These are phyloP conservation scores for Hypoxylon sp. DNA, from an alignment of 2,329 filamentous ascomycete genomes.

Conservation along the genomic window DNA sequence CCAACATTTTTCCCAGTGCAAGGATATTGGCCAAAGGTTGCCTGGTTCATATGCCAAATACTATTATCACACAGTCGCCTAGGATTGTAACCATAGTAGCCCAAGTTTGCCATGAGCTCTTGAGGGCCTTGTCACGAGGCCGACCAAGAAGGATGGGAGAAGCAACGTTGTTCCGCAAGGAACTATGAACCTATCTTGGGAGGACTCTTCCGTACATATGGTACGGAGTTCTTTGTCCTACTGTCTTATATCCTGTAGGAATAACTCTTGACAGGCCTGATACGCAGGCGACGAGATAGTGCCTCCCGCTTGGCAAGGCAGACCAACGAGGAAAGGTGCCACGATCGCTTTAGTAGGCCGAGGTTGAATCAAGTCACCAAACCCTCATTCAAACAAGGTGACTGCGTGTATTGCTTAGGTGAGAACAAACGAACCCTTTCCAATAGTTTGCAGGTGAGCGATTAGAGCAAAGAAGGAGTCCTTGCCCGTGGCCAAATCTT, in stretches of 20 bases:
- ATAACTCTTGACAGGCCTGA: too few species aligned
- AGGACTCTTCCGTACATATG: too few species aligned
- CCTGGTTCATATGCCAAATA: constrained; percentile 28
- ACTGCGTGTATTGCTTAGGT: constrained; percentile 45
- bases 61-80: constrained; percentile 24
- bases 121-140: too few species aligned
- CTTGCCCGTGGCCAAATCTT: constrained; percentile 48
- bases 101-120: constrained; percentile 49
- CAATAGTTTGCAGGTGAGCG: constrained; percentile 37
- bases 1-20: background rate
- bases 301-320: constrained; percentile 45
- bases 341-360: background rate
- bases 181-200: too few species aligned
- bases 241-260: too few species aligned
- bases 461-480: constrained; percentile 44
- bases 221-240: too few species aligned
- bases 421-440: constrained; percentile 51
- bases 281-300: constrained; percentile 49
- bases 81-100: constrained; percentile 19
- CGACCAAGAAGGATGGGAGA: too few species aligned
- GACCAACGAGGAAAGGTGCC: constrained; percentile 44
- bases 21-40: constrained; percentile 18
- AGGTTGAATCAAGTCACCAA: constrained; percentile 40
- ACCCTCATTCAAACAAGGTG: constrained; percentile 41
- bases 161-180: too few species aligned